Percentiles rank a stretch among this genome's conserved stretches.
Evolutionary conservation across 208 protist species (phyloP).

Genomic region (Trypanosoma caninum): DNA sequence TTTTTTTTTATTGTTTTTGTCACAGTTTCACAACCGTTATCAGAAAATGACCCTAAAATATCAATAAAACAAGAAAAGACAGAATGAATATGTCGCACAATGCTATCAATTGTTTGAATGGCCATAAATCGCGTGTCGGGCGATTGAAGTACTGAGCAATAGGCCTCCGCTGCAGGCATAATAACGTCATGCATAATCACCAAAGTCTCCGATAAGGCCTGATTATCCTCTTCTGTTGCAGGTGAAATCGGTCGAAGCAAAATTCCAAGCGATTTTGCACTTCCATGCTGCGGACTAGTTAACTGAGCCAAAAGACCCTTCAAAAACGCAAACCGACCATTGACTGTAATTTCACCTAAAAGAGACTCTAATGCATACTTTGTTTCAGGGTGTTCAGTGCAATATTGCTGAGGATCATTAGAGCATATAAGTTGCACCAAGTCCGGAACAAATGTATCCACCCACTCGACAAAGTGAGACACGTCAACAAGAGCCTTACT

Average conservation of each 20-base stretch:
- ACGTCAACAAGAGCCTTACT: too few species aligned
- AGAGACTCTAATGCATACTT: slow-evolving; percentile 25
- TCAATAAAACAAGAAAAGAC: slow-evolving; percentile 31
- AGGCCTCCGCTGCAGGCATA: slow-evolving; percentile 47
- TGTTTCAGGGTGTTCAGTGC: slow-evolving; percentile 2
- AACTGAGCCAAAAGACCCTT: slow-evolving; percentile 83
- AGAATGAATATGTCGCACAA: slow-evolving; percentile 69
- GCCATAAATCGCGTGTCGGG: slow-evolving; percentile 89
- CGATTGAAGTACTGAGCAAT: slow-evolving; percentile 52
- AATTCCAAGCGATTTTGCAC: slow-evolving; percentile 34
- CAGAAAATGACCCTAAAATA: not conserved
- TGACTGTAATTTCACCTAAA: slow-evolving; percentile 52
- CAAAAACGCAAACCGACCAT: slow-evolving; percentile 79
- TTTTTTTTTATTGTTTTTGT: slow-evolving; percentile 8
- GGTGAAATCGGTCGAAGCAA: slow-evolving; percentile 29
- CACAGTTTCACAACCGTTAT: slow-evolving; percentile 8
- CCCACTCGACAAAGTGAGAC: too few species aligned
- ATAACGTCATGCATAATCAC: slow-evolving; percentile 59
- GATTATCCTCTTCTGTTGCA: not conserved
- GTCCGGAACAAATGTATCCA: slow-evolving; percentile 5
- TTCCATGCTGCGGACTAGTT: slow-evolving; percentile 46
- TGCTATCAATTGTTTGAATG: slow-evolving; percentile 82
- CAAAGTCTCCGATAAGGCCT: not conserved
- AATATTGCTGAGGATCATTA: slow-evolving; percentile 4
- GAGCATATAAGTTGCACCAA: slow-evolving; percentile 27